Evolutionary conservation across 306 rosid genomes (phyloP), one percentile per base, ranked within the genome.

Genomic region (Dryas octopetala): DNA sequence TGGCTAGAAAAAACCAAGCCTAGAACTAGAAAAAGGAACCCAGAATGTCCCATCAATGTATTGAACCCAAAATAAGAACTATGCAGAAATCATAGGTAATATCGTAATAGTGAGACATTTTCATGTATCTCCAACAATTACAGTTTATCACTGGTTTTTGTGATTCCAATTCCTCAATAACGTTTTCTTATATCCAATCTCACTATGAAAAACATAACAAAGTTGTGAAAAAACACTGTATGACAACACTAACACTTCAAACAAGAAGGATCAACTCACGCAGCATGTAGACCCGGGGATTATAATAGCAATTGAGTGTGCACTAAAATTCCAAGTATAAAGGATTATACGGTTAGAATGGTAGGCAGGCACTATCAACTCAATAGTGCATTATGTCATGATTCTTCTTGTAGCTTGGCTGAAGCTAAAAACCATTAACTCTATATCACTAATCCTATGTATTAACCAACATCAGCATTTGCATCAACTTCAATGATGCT

Each of bases 401-500:
- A 67, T 28, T 49, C 19, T 49, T 67, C 23, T 48, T 48, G 57
- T 8, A 19, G 14, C 72, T 68, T 68, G 59, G 41, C 0, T 4
- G 12, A 68, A 48, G 45, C 59, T 47, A 46, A 48, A 66, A 48
- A 6, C 14, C 40, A 32, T 26, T 6, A 23, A 45, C 10, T 23
- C 23, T 23, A 23, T 44, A 54, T 43, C 9, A 40, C 66, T 53
- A 66, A 45, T 17, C 17, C 2, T 16, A 38, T n/a, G 16, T 14
- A 16, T 13, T 44, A 13, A 62, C 0, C 23, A 43, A 8, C 40
- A 70, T 17, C 52, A 17, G 23, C 44, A 19, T 23, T 57, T n/a
- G 38, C 44, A 55, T 71, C 66, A 19, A 19, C 66, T 71, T 55
- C 66, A 57, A 26, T 40, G 68, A 63, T 5, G 13, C 26, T 55